Evolutionary conservation across 2,329 filamentous ascomycete species (phyloP), one percentile per base, ranked within the genome.

Genomic region (Nakataea oryzae): DNA sequence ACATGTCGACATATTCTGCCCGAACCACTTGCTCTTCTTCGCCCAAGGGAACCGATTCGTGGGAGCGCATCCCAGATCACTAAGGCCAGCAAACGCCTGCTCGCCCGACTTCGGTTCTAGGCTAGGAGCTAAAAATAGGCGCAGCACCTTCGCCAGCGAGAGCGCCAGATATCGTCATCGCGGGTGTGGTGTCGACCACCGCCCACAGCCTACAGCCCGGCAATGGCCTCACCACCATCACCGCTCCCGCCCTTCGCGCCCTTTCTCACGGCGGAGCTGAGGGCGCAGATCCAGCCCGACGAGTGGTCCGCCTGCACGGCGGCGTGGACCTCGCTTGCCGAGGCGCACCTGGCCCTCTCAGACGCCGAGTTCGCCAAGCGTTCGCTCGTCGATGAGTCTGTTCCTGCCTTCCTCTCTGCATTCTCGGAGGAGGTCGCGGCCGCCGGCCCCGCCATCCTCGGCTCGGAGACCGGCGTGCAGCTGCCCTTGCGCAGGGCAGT

Each of bases 241-340:
- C 70, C 76, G 61, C 76, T 93, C 59, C 91, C 91, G 55, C 81
- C 86, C 41, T 81, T 97, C 74, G 91, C 89, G 63, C 84, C 89
- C 26, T 92, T 95, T 68, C 93, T 93, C 24, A 82, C 87, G 64
- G 76, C 83, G 41, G 77, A 79, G 62, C 86, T 91, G 77, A 86
- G 86, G 69, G 81, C 83, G 66, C 82, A 82, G 67, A 82, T 96
- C 64, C 78, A 81, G 54, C 75, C 85, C 3, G 75, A 81, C 60
- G 90, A 96, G 74, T 96, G 92, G 92, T 81, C 88, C 66, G 79
- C 83, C 34, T 91, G 89, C 71, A 76, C 96, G 58, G 83, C 89
- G 65, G 87, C 90, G 47, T 97, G 91, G 91, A 76, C 86, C 24
- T 77, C 84, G 13, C 79, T 96, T 8, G 76, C 85, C 8, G 80